phyloP scores from a whole-genome alignment of 257 asterid species.

The Capsicum pubescens region DNA sequence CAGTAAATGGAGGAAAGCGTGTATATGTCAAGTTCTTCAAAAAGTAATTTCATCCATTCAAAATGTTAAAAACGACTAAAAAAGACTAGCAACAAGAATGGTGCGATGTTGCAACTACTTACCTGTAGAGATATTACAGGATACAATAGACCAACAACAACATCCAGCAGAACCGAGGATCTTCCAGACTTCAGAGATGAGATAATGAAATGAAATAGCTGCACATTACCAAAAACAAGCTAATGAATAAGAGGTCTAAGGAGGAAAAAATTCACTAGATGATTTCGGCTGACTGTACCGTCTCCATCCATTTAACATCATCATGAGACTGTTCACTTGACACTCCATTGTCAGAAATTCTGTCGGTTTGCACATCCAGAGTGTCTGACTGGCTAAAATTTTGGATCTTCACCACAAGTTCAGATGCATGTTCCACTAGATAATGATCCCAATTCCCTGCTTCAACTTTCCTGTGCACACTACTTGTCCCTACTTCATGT shows the following conservation, averaged over 20 bases:
- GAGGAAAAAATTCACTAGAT: conserved; percentile 30
- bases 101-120: conserved; percentile 26
- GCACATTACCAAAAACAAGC: conserved; percentile 42
- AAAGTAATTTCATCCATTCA: conserved; percentile 8
- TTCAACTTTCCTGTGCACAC: conserved; percentile 36
- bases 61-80: conserved; percentile 14
- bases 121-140: conserved; percentile 96
- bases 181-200: conserved; percentile 97
- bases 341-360: conserved; percentile 52
- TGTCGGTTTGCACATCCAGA: conserved; percentile 49
- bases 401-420: conserved; percentile 73
- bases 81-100: conserved; percentile 25
- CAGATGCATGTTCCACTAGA: conserved; percentile 72
- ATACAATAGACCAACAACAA: conserved; percentile 83
- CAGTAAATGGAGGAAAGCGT: background rate
- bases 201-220: conserved; percentile 92
- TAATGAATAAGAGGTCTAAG: background rate
- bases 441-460: conserved; percentile 65
- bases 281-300: conserved; percentile 59
- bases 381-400: conserved; percentile 62
- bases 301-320: conserved; percentile 98
- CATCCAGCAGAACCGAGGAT: conserved; percentile 87
- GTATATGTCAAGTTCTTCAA: background rate
- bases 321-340: conserved; percentile 69
- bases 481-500: conserved; percentile 46